Evolutionary conservation across 306 rosid species (phyloP).

Genomic region (Arachis stenosperma): DNA sequence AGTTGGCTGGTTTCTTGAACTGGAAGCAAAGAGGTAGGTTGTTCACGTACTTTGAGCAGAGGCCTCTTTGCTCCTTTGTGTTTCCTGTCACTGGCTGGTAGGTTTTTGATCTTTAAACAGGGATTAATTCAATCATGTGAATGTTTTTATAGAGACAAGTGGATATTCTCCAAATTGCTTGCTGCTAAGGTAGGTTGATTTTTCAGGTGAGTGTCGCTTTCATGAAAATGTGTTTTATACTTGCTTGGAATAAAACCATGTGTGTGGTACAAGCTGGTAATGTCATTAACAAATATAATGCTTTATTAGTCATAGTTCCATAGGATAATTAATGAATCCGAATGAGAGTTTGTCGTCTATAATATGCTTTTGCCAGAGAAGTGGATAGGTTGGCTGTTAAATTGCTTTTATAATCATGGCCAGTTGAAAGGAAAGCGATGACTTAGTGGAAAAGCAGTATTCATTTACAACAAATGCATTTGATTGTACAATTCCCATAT

Average conservation of each 20-base stretch:
- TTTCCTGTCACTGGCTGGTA: conserved; percentile 61
- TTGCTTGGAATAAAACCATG: conserved; percentile 53
- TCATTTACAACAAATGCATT: background rate
- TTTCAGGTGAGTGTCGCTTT: conserved; percentile 97
- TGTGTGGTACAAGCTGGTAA: conserved; percentile 43
- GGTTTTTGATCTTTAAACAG: conserved; percentile 56
- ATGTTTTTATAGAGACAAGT: conserved; percentile 95
- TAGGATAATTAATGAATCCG: conserved; percentile 30
- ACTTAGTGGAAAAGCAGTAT: background rate
- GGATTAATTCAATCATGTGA: conserved; percentile 86
- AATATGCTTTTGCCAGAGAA: conserved; percentile 10
- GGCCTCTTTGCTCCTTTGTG: conserved; percentile 76
- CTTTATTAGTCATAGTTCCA: conserved; percentile 27
- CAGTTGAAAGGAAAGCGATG: conserved; percentile 2
- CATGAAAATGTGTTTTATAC: conserved; percentile 49
- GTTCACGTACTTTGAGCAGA: conserved; percentile 73
- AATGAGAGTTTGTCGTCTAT: background rate
- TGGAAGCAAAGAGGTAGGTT: conserved; percentile 98
- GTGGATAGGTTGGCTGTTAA: background rate
- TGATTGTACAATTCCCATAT: background rate
- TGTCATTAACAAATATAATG: conserved; percentile 37
- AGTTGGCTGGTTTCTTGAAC: conserved; percentile 76
- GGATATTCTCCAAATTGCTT: conserved; percentile 96
- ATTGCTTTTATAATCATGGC: background rate
- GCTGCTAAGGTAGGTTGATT: conserved; percentile 98